Conservation (phyloP, 805 yeast species). For the Isabelozyma rhagii region DNA sequence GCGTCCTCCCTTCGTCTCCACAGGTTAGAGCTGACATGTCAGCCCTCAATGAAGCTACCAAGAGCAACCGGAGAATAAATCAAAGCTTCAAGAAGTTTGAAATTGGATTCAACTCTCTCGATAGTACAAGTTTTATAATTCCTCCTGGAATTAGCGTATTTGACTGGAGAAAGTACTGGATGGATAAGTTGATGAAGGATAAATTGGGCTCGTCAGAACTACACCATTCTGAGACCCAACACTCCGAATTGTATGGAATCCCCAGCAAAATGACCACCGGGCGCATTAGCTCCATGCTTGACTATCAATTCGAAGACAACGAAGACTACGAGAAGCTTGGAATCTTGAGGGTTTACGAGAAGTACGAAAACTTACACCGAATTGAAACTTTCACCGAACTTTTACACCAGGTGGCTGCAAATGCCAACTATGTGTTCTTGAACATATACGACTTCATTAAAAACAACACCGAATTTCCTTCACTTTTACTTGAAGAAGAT, state of each 20-base stretch:
- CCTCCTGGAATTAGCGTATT: constrained; percentile 7
- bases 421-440: background rate
- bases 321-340: constrained; percentile 1
- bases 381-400: background rate
- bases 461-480: background rate
- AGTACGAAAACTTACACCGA: constrained; percentile 1
- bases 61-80: background rate
- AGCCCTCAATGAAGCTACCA: constrained; percentile 1
- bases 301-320: background rate
- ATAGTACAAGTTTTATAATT: background rate
- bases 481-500: background rate
- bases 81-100: background rate
- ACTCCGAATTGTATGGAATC: background rate
- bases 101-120: background rate
- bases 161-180: constrained; percentile 23
- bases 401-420: background rate
- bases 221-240: background rate
- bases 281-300: background rate
- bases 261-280: constrained; percentile 2
- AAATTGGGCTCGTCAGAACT: background rate
- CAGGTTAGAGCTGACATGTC: background rate
- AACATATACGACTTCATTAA: background rate
- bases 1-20: background rate
- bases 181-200: constrained; percentile 4
- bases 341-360: background rate